Percentiles rank a stretch among this genome's conserved stretches.
Conservation (phyloP, 805 yeast species). For the Yarrowia hollandica region DNA sequence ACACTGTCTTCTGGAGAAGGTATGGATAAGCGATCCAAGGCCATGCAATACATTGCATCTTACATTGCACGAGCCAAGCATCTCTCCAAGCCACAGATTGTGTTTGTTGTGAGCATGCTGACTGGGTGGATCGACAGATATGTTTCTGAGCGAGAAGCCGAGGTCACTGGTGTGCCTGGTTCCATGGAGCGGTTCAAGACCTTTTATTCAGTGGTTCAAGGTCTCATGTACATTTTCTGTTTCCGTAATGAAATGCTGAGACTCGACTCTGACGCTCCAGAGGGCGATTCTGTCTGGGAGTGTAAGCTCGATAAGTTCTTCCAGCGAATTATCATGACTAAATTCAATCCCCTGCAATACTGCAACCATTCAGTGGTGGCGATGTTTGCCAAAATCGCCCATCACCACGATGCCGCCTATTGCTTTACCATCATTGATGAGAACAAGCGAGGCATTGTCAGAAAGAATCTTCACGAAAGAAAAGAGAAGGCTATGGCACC, state of each 20-base stretch:
- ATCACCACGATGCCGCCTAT: constrained; percentile 84
- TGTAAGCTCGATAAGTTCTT: constrained; percentile 80
- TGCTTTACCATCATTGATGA: constrained; percentile 92
- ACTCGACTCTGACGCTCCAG: constrained; percentile 35
- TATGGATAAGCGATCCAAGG: constrained; percentile 75
- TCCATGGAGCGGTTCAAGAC: constrained; percentile 92
- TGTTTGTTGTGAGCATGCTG: constrained; percentile 78
- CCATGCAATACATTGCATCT: constrained; percentile 89
- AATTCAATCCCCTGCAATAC: constrained; percentile 89
- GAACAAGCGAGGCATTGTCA: constrained; percentile 63
- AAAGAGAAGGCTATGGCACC: neutral
- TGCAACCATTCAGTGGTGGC: constrained; percentile 91
- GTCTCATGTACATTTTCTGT: constrained; percentile 86
- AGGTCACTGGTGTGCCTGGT: constrained; percentile 59
- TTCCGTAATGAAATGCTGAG: constrained; percentile 70
- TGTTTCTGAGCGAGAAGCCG: constrained; percentile 80
- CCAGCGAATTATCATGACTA: constrained; percentile 79
- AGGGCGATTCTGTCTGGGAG: constrained; percentile 57
- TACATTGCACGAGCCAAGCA: constrained; percentile 84
- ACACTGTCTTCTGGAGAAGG: constrained; percentile 71
- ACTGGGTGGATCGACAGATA: constrained; percentile 82
- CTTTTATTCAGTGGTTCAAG: constrained; percentile 89
- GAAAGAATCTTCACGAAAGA: constrained; percentile 39
- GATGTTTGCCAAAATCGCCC: constrained; percentile 91
- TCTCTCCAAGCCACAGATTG: constrained; percentile 67